Conservation (phyloP, 371 early-diverging fungal species). For the Mortierella sp. region DNA sequence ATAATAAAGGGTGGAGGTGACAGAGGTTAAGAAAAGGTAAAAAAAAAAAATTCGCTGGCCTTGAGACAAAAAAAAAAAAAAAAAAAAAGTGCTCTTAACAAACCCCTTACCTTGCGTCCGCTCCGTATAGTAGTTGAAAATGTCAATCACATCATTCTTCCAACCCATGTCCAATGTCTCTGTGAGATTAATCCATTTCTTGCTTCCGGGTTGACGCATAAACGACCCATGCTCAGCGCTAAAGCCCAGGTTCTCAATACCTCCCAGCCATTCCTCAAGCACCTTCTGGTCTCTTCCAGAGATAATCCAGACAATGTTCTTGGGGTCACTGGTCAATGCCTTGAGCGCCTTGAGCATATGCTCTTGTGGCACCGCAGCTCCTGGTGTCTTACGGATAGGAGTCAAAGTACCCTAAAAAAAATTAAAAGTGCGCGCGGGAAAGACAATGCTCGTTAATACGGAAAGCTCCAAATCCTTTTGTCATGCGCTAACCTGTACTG, state of each 20-base stretch:
- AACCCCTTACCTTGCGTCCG: constrained; percentile 80
- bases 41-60: too few species aligned
- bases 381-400: constrained; percentile 75
- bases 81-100: constrained; percentile 20
- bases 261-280: constrained; percentile 87
- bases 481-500: background rate
- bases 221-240: constrained; percentile 82
- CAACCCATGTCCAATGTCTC: constrained; percentile 87
- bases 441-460: constrained; percentile 3
- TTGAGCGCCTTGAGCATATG: constrained; percentile 73
- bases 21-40: background rate
- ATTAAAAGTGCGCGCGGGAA: background rate
- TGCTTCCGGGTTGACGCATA: constrained; percentile 63
- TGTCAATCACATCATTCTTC: constrained; percentile 86
- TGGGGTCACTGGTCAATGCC: constrained; percentile 76
- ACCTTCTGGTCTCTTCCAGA: constrained; percentile 91
- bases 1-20: background rate
- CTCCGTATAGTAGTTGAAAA: constrained; percentile 91
- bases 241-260: constrained; percentile 77
- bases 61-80: too few species aligned
- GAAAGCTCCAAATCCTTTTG: background rate
- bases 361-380: constrained; percentile 71
- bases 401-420: constrained; percentile 80
- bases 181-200: constrained; percentile 82
- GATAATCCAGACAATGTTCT: constrained; percentile 92